Percentiles rank a stretch among this genome's conserved stretches.
Evolutionary conservation across 768 basidiomycete species (phyloP).

Genomic region (Pleurotus tuoliensis): DNA sequence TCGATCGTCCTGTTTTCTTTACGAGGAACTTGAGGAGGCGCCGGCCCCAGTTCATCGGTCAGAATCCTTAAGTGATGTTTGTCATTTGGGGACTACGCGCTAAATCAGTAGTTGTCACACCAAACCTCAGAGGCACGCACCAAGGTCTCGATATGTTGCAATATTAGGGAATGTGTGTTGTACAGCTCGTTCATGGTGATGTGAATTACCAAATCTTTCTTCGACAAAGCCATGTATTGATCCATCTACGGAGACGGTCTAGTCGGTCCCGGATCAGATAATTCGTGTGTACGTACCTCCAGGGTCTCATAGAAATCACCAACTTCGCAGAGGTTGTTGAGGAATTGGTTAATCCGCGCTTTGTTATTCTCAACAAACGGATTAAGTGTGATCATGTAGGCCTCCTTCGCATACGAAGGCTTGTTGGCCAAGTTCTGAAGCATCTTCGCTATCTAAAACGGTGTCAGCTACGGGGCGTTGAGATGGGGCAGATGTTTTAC

Average conservation of each 20-base stretch:
- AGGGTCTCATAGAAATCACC: slow-evolving; percentile 99
- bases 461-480: background rate
- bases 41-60: slow-evolving; percentile 91
- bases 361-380: slow-evolving; percentile 99
- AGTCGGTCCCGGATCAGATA: background rate
- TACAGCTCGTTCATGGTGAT: slow-evolving; percentile 99
- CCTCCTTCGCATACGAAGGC: slow-evolving; percentile 95
- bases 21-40: slow-evolving; percentile 92
- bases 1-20: slow-evolving; percentile 97
- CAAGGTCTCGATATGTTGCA: slow-evolving; percentile 92
- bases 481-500: slow-evolving; percentile 37
- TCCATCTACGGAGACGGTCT: slow-evolving; percentile 73
- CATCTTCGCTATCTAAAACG: slow-evolving; percentile 93
- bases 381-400: slow-evolving; percentile 97
- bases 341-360: slow-evolving; percentile 93
- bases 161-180: slow-evolving; percentile 93
- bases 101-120: slow-evolving; percentile 4
- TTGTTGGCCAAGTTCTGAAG: slow-evolving; percentile 99
- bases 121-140: slow-evolving; percentile 33
- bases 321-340: slow-evolving; percentile 96
- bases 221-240: slow-evolving; percentile 99
- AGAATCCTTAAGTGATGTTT: slow-evolving; percentile 96
- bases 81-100: slow-evolving; percentile 87
- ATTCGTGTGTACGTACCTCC: slow-evolving; percentile 57
- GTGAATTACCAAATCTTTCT: slow-evolving; percentile 97